Base-by-base conservation (phyloP, 768 basidiomycete species). In the Termitomyces sp. region DNA sequence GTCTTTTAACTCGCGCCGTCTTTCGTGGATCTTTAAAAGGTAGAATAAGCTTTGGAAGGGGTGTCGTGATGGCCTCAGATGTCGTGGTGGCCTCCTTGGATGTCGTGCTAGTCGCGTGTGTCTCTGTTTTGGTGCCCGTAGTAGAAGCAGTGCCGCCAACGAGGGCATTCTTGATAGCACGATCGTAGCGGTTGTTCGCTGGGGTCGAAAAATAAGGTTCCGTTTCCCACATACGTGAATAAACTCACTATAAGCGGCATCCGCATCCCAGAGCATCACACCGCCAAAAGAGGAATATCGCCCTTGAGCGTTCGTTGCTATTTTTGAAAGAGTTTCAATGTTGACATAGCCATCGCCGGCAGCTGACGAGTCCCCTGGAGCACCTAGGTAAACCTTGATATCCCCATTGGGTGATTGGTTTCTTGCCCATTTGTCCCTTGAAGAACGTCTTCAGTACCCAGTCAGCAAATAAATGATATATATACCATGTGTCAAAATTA, bases 361-460 rank as follows among this genome's bases (percentile, higher is more conserved):
- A 4, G 84, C 83, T 16, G 70, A 69, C 5, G 77, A 63, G 8
- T 81, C 73, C 5, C 76, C 85, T 11, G 86, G 83, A 11, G 81
- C 83, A 54, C 85, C 84, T 27, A 87, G 73, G 66, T 79, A 87
- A 39, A 86, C 73, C 67, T 86, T 87, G 61, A 87, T 77, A 62
- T 83, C 73, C 54, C 64, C 68, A 69, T 86, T 87, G 6, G 79
- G 74, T n/a, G 84, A 85, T 45, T 72, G 70, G 6, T 76, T 82
- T 68, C 78, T 81, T 2, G 86, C 85, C 85, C 84, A 88, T 62
- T 76, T 74, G 65, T 86, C 84, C 86, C 76, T 75, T 44, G 33
- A 39, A 39, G 22, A 31, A 20, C 42, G 31, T 18, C 7, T 52
- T 53, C 11, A 50, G 47, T 49, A 37, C 52, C 15, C 20, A 47